phyloP scores from a whole-genome alignment of 495 filamentous ascomycete genomes.

The Neurospora sp. region DNA sequence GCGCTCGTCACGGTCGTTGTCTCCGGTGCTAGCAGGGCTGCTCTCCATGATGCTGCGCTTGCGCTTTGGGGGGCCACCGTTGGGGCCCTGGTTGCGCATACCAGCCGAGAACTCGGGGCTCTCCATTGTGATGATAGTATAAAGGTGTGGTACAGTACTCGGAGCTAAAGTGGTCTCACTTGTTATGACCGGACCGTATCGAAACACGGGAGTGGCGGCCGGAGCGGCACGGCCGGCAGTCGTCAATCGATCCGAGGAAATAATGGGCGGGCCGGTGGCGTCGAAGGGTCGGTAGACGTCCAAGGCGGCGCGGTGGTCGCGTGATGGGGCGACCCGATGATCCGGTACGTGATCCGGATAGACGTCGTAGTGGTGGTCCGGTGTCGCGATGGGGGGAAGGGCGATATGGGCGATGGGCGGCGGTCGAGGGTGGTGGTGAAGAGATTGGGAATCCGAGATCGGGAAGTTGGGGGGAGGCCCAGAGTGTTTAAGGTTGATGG shows the following conservation, averaged over 20 bases:
- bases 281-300: conserved; percentile 12
- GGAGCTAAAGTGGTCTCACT: neutral
- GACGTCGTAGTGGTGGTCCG: conserved; percentile 22
- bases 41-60: conserved; percentile 46
- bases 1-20: conserved; percentile 61
- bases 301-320: conserved; percentile 17
- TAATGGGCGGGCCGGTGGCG: conserved; percentile 6
- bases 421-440: neutral
- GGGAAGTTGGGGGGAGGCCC: neutral
- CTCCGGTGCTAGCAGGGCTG: conserved; percentile 56
- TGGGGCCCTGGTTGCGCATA: conserved; percentile 32
- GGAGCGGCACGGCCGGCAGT: conserved; percentile 7
- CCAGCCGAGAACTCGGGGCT: conserved; percentile 25
- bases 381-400: conserved; percentile 17
- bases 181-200: neutral
- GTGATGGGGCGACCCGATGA: conserved; percentile 13
- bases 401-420: neutral
- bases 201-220: neutral
- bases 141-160: neutral
- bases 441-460: neutral
- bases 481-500: neutral
- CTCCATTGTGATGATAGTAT: conserved; percentile 14
- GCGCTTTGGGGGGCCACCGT: conserved; percentile 32
- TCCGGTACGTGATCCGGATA: conserved; percentile 11
- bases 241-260: neutral